Conservation (phyloP, 2,329 filamentous ascomycete species). For the Cladosporium sp. region DNA sequence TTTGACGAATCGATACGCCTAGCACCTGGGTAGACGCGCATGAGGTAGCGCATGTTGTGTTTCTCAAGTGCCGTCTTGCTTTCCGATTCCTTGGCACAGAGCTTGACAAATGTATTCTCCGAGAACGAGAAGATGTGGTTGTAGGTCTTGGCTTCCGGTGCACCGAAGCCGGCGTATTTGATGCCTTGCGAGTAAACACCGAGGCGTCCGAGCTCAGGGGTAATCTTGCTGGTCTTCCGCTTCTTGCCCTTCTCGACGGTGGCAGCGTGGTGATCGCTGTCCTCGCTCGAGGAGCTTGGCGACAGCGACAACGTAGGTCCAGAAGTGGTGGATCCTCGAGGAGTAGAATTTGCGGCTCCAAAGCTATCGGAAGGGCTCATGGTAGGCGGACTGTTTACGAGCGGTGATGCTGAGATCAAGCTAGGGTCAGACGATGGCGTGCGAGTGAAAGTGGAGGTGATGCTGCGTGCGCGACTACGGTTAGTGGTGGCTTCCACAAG, state of each 20-base stretch:
- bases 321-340: conserved; percentile 59
- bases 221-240: conserved; percentile 76
- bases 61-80: conserved; percentile 77
- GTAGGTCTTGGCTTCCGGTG: conserved; percentile 75
- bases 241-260: conserved; percentile 61
- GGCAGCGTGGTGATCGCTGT: conserved; percentile 67
- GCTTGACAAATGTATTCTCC: conserved; percentile 80
- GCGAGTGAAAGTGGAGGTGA: conserved; percentile 74
- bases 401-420: conserved; percentile 49
- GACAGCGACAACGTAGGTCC: conserved; percentile 55
- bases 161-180: conserved; percentile 79
- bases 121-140: conserved; percentile 97
- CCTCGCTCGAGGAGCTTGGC: conserved; percentile 67
- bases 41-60: conserved; percentile 88
- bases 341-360: conserved; percentile 48
- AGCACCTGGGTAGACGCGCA: conserved; percentile 88
- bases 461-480: conserved; percentile 58
- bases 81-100: conserved; percentile 72
- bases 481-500: conserved; percentile 36
- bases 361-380: conserved; percentile 52
- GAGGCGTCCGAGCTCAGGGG: conserved; percentile 76
- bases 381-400: conserved; percentile 53
- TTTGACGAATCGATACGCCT: conserved; percentile 84
- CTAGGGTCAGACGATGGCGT: conserved; percentile 62
- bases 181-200: conserved; percentile 77